Evolutionary conservation across 257 asterid genomes (phyloP).

Genomic region (Rubia yunnanensis): DNA sequence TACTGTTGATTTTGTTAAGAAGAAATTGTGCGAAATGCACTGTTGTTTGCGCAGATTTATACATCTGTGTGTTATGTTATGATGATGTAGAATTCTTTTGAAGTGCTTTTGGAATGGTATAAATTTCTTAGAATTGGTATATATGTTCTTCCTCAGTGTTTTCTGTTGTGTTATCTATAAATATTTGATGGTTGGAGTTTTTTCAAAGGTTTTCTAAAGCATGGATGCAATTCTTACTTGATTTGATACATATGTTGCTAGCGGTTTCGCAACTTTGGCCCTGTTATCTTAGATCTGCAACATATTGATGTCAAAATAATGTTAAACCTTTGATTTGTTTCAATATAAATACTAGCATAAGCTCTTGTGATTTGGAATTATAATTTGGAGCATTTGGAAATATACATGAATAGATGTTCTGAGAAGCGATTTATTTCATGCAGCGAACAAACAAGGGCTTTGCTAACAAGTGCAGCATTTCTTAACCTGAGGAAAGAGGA

Average conservation of each 20-base stretch:
- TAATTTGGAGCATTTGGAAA: not conserved
- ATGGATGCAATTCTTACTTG: not conserved
- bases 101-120: too few relatives aligned
- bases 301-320: too few relatives aligned
- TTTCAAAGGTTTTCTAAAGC: not conserved
- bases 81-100: not conserved
- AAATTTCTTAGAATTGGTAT: not conserved
- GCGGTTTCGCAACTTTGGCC: not conserved
- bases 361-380: too few relatives aligned
- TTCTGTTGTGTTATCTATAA: too few relatives aligned
- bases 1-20: not conserved
- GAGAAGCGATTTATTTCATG: constrained; percentile 1
- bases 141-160: not conserved
- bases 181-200: not conserved
- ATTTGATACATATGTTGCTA: not conserved
- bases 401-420: not conserved
- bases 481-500: constrained; percentile 76
- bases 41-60: too few relatives aligned
- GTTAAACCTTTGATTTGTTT: too few relatives aligned
- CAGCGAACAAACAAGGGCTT: constrained; percentile 64
- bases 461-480: constrained; percentile 82
- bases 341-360: too few relatives aligned
- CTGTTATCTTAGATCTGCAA: not conserved
- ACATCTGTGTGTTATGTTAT: not conserved
- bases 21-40: not conserved